Percentiles rank a stretch among this genome's conserved stretches.
Conservation (phyloP, 768 basidiomycete species). For the Brasilioporus rufonigricans region DNA sequence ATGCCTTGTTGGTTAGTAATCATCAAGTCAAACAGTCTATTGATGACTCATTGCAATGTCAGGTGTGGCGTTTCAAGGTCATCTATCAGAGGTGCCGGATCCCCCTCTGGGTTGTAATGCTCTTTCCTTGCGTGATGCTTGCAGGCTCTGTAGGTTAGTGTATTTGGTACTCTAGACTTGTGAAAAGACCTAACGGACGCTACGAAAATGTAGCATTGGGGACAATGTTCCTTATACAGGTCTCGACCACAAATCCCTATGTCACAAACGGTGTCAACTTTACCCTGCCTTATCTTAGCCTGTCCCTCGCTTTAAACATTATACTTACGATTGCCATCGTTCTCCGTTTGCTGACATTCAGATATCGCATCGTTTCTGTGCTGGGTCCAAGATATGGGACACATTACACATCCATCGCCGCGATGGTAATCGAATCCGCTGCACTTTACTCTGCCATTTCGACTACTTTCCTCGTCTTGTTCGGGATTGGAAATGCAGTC, state of each 20-base stretch:
- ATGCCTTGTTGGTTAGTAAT: too few species aligned
- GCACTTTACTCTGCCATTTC: too few species aligned
- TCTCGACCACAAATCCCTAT: background rate
- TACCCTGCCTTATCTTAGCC: background rate
- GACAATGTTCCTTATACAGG: too few species aligned
- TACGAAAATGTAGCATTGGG: background rate
- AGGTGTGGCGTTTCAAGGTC: too few species aligned
- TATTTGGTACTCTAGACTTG: background rate
- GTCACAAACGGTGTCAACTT: background rate
- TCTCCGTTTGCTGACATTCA: background rate
- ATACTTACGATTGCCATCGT: background rate
- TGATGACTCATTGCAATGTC: background rate
- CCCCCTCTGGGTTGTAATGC: slow-evolving; percentile 8
- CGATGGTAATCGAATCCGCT: background rate
- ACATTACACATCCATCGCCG: background rate
- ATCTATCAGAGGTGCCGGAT: slow-evolving; percentile 6
- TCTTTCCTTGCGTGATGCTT: slow-evolving; percentile 9
- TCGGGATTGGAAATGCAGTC: background rate
- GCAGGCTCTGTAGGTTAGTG: background rate
- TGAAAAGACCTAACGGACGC: background rate
- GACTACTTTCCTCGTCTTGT: too few species aligned
- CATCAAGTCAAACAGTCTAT: background rate
- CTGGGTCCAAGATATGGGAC: background rate
- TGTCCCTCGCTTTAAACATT: too few species aligned
- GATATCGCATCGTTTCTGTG: background rate